Evolutionary conservation across 192 early-diverging fungal genomes (phyloP).

Genomic region (Coemansia nantahalensis): DNA sequence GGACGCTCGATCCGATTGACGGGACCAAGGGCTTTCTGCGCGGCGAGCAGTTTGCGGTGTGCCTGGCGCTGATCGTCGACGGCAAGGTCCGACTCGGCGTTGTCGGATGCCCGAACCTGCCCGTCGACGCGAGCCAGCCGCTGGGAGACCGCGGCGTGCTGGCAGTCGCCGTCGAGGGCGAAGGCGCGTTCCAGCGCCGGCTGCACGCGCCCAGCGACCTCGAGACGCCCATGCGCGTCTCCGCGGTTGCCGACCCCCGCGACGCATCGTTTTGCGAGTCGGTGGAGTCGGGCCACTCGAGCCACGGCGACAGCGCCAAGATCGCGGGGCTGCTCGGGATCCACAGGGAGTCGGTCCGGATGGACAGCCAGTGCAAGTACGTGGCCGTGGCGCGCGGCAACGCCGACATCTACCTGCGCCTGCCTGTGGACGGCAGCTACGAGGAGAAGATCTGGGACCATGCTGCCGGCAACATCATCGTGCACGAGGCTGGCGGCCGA

Average conservation of each 20-base stretch:
- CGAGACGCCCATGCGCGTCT: conserved; percentile 63
- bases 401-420: conserved; percentile 87
- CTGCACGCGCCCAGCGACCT: conserved; percentile 12
- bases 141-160: conserved; percentile 74
- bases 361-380: conserved; percentile 99
- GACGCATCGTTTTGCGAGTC: conserved; percentile 91
- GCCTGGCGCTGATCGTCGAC: conserved; percentile 86
- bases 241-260: conserved; percentile 49
- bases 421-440: conserved; percentile 78
- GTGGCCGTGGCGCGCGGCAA: conserved; percentile 87
- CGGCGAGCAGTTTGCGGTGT: conserved; percentile 97
- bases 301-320: conserved; percentile 72
- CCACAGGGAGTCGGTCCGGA: conserved; percentile 72
- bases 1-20: conserved; percentile 89
- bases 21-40: conserved; percentile 99
- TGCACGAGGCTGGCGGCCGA: conserved; percentile 91
- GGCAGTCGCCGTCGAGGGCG: conserved; percentile 80
- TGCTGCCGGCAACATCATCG: conserved; percentile 84
- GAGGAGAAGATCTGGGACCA: conserved; percentile 99
- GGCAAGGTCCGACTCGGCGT: conserved; percentile 89
- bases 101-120: conserved; percentile 81
- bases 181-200: conserved; percentile 84
- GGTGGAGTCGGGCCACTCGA: conserved; percentile 88
- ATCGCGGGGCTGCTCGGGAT: conserved; percentile 85
- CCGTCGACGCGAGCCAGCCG: conserved; percentile 57